A percentile compares a stretch with the other conserved stretches of the same genome.
phyloP scores from a whole-genome alignment of 2,329 filamentous ascomycete genomes.

The Magnaporthiopsis rhizophila region DNA sequence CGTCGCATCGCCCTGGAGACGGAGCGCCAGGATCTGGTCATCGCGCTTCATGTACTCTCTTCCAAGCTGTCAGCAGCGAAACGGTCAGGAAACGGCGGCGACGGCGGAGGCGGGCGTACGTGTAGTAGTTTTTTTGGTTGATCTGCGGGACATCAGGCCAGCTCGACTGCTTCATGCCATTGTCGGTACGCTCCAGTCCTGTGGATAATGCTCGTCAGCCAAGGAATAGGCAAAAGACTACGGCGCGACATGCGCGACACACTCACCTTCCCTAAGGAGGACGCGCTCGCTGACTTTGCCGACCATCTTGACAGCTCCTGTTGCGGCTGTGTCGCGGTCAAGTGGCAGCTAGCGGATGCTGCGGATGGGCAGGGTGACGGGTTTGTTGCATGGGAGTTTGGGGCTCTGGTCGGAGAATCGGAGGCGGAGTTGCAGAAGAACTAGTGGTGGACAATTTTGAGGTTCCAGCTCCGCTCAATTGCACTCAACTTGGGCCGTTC shows the following conservation, averaged over 20 bases:
- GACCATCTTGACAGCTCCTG: slow-evolving; percentile 36
- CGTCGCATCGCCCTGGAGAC: slow-evolving; percentile 80
- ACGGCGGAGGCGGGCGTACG: slow-evolving; percentile 46
- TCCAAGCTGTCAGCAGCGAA: slow-evolving; percentile 16
- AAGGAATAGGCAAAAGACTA: neutral
- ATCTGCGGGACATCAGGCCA: slow-evolving; percentile 92
- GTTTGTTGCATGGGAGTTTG: neutral
- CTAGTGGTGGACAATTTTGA: neutral
- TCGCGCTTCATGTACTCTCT: slow-evolving; percentile 98
- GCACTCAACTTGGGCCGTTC: neutral
- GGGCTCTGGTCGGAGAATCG: neutral
- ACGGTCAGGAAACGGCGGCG: neutral
- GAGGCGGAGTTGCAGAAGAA: neutral
- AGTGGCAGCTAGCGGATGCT: neutral
- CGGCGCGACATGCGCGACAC: neutral
- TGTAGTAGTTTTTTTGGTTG: slow-evolving; percentile 99
- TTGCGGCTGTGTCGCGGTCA: neutral
- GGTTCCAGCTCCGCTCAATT: neutral
- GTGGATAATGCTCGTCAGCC: slow-evolving; percentile 9
- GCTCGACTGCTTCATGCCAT: slow-evolving; percentile 90
- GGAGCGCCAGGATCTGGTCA: slow-evolving; percentile 85
- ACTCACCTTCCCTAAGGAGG: slow-evolving; percentile 53
- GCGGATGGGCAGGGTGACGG: neutral
- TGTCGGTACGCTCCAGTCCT: slow-evolving; percentile 95
- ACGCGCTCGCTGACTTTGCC: slow-evolving; percentile 59